Evolutionary conservation across 768 basidiomycete species (phyloP).

Genomic region (Strobilomyces dryophilus): DNA sequence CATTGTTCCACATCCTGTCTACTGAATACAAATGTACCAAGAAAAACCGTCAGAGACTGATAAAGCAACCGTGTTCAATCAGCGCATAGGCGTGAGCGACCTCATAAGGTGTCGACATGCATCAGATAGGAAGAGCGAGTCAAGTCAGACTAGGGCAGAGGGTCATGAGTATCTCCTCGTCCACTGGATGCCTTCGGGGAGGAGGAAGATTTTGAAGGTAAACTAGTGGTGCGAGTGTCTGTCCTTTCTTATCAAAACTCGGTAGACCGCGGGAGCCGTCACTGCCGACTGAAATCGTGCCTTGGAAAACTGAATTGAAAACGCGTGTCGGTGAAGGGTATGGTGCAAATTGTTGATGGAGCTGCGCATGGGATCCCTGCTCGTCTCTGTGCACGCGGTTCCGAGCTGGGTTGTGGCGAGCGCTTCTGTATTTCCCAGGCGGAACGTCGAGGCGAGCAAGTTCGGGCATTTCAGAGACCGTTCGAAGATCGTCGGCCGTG

Average conservation of each 20-base stretch:
- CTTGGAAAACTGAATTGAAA: conserved; percentile 8
- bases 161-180: conserved; percentile 67
- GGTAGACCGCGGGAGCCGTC: not conserved
- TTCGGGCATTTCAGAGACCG: conserved; percentile 55
- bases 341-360: conserved; percentile 27
- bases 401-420: conserved; percentile 50
- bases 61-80: conserved; percentile 9
- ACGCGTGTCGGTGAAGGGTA: conserved; percentile 29
- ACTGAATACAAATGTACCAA: conserved; percentile 24
- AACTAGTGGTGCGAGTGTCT: conserved; percentile 55
- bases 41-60: conserved; percentile 12
- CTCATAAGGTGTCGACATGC: conserved; percentile 7
- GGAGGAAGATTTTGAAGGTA: conserved; percentile 60
- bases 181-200: conserved; percentile 62
- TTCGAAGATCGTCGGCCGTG: conserved; percentile 50
- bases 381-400: conserved; percentile 31
- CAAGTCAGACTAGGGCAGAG: conserved; percentile 37
- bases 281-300: not conserved
- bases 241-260: conserved; percentile 18
- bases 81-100: not conserved
- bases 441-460: conserved; percentile 56
- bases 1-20: conserved; percentile 21
- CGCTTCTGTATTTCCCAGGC: conserved; percentile 58
- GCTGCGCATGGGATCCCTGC: conserved; percentile 11
- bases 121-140: conserved; percentile 16